Evolutionary conservation across 73 alveolate species (phyloP).

Genomic region (Paramecium bursaria): DNA sequence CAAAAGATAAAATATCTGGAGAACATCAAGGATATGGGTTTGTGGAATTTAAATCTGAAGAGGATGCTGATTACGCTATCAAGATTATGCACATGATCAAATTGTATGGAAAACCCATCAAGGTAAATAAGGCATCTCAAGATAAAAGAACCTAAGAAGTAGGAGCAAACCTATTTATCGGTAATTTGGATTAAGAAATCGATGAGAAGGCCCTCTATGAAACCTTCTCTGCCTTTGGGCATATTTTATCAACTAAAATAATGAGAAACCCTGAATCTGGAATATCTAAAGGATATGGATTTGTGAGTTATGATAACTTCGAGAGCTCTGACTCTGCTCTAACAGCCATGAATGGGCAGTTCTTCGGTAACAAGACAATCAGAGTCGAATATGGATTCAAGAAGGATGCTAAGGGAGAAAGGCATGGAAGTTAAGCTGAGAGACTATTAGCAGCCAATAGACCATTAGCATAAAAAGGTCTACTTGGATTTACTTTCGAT

Average conservation of each 20-base stretch:
- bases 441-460: conserved; percentile 69
- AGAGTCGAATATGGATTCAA: conserved; percentile 69
- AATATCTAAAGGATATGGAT: conserved; percentile 94
- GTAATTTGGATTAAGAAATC: conserved; percentile 98
- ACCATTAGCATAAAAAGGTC: conserved; percentile 51
- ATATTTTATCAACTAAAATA: conserved; percentile 87
- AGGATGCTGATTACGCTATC: conserved; percentile 99
- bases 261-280: conserved; percentile 95
- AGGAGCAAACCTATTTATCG: conserved; percentile 99
- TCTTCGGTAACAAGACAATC: conserved; percentile 61
- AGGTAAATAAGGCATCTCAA: conserved; percentile 98
- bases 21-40: conserved; percentile 93
- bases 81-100: conserved; percentile 99
- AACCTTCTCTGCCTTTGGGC: conserved; percentile 98
- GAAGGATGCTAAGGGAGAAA: conserved; percentile 71
- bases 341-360: conserved; percentile 70
- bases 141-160: conserved; percentile 98
- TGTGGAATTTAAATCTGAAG: conserved; percentile 78
- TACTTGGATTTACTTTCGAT: conserved; percentile 38
- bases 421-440: conserved; percentile 67
- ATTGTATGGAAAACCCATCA: conserved; percentile 97
- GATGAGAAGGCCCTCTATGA: conserved; percentile 98
- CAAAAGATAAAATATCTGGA: conserved; percentile 97
- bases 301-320: conserved; percentile 97
- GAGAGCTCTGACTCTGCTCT: conserved; percentile 81